Percentiles rank a stretch among this genome's conserved stretches.
phyloP scores from a whole-genome alignment of 2,329 filamentous ascomycete genomes.

The Colletotrichum eleusines region DNA sequence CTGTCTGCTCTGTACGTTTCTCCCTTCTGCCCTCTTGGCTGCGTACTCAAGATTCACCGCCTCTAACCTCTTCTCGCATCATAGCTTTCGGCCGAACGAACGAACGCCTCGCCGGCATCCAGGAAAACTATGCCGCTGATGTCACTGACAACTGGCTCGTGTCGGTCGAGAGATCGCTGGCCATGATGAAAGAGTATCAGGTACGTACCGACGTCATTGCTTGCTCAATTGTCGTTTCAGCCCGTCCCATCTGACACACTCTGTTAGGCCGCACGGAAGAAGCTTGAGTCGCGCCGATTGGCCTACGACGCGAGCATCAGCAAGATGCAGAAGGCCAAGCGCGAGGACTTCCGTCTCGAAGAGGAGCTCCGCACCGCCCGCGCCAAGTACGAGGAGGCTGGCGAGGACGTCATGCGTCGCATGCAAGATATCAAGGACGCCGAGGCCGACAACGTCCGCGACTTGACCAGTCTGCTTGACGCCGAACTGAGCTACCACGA shows the following conservation, averaged over 20 bases:
- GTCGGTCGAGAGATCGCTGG: constrained; percentile 87
- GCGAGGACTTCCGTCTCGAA: constrained; percentile 92
- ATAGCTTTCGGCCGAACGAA: constrained; percentile 85
- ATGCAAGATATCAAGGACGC: constrained; percentile 98
- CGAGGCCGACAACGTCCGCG: constrained; percentile 84
- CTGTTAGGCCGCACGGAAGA: constrained; percentile 81
- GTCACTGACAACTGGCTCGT: constrained; percentile 90
- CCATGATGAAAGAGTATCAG: constrained; percentile 99
- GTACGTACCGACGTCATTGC: constrained; percentile 60
- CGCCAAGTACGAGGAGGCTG: constrained; percentile 96
- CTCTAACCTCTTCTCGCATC: not conserved
- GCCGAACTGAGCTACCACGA: constrained; percentile 93
- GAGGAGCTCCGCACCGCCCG: constrained; percentile 92
- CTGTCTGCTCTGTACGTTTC: constrained; percentile 76
- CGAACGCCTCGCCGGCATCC: constrained; percentile 85
- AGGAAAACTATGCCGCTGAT: constrained; percentile 84
- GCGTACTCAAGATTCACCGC: not conserved
- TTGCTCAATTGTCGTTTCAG: constrained; percentile 27
- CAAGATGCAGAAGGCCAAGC: constrained; percentile 94
- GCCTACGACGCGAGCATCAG: constrained; percentile 90
- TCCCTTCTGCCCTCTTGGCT: not conserved
- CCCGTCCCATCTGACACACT: constrained; percentile 37
- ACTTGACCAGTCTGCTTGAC: constrained; percentile 86
- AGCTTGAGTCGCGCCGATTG: constrained; percentile 88
- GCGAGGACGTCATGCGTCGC: constrained; percentile 88